These are phyloP conservation scores for Boletellus ananiceps DNA, from an alignment of 768 basidiomycete genomes.

Conservation along the genomic window DNA sequence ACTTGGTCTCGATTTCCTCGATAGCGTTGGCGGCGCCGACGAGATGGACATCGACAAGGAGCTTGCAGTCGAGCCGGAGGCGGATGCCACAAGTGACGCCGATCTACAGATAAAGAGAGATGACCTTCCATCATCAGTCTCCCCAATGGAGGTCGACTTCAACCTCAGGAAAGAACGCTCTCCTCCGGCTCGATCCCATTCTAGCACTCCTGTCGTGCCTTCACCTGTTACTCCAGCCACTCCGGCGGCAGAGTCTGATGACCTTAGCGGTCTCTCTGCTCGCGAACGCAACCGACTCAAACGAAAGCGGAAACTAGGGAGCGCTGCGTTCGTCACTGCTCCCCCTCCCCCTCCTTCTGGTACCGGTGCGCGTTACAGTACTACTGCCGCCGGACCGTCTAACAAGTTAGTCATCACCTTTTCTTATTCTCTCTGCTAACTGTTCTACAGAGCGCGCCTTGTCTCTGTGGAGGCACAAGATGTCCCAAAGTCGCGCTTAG, in stretches of 20 bases:
- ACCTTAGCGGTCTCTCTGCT: slow-evolving; percentile 66
- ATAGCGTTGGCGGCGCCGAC: slow-evolving; percentile 62
- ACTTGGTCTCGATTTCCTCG: slow-evolving; percentile 83
- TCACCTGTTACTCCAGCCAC: slow-evolving; percentile 44
- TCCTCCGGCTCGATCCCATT: slow-evolving; percentile 39
- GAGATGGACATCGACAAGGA: slow-evolving; percentile 87
- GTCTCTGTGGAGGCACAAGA: slow-evolving; percentile 59
- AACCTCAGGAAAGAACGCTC: slow-evolving; percentile 39
- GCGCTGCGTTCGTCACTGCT: slow-evolving; percentile 74
- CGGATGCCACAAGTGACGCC: slow-evolving; percentile 42
- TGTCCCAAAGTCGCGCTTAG: slow-evolving; percentile 48
- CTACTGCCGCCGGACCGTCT: slow-evolving; percentile 52
- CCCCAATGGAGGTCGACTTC: slow-evolving; percentile 45
- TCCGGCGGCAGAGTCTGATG: slow-evolving; percentile 36
- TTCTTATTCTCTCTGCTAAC: slow-evolving; percentile 2
- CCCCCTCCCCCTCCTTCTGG: slow-evolving; percentile 56
- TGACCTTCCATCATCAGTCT: slow-evolving; percentile 30
- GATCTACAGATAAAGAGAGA: slow-evolving; percentile 39
- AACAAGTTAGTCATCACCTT: slow-evolving; percentile 45
- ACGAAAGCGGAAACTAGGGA: slow-evolving; percentile 87
- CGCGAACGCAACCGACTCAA: slow-evolving; percentile 93
- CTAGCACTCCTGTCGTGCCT: slow-evolving; percentile 41
- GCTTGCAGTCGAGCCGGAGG: slow-evolving; percentile 54
- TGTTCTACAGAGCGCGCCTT: slow-evolving; percentile 57
- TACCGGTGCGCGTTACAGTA: slow-evolving; percentile 56